Evolutionary conservation across 2,329 filamentous ascomycete species (phyloP), one percentile per base, ranked within the genome.

Genomic region (Aspergillus felis): DNA sequence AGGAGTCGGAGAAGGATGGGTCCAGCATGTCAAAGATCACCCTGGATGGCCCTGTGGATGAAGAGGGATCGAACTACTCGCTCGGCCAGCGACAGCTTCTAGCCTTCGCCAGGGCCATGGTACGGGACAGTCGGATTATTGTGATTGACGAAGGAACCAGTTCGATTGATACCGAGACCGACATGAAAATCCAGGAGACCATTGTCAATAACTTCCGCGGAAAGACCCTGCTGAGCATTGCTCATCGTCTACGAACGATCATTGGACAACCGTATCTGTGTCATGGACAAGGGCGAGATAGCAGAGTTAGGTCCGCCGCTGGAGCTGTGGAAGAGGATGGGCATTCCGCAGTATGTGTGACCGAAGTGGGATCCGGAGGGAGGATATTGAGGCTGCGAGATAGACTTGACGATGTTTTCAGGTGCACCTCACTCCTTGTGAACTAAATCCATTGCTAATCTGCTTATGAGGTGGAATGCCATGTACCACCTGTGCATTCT

Each of bases 331-430:
- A 82, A 87, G 58, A 72, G 69, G 27, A 76, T 81, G 50, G 89
- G 90, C 0, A 92, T 97, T 97, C 74, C 82, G 88, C 63, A 81
- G 88, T 35, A 96, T 96, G 92, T 96, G 92, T 71, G 91, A 96
- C 48, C 81, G 90, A 51, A 92, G 90, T 68, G 91, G 91, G 1
- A 95, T 96, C 65, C 71, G 78, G 44, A 68, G 73, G 55, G 72
- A 76, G 32, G 77, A 79, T 61, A 72, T 76, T 58, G 47, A 6
- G 24, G 47, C 35, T 38, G 35, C 35, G 7, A 38, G 35, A 38
- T 38, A 44, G 35, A 38, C 35, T 38, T 38, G 35, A 38, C 35
- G 35, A 38, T 38, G 35, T 38, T 17, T 38, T 38, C 17, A 38
- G 35, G 35, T 38, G 35, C 35, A 38, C 7, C 35, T 12, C 35